A percentile compares a stretch with the other conserved stretches of the same genome.
These are phyloP conservation scores for sunflower (Helianthus annuus) DNA, from an alignment of 129 eudicot species.

Conservation along the genomic window DNA sequence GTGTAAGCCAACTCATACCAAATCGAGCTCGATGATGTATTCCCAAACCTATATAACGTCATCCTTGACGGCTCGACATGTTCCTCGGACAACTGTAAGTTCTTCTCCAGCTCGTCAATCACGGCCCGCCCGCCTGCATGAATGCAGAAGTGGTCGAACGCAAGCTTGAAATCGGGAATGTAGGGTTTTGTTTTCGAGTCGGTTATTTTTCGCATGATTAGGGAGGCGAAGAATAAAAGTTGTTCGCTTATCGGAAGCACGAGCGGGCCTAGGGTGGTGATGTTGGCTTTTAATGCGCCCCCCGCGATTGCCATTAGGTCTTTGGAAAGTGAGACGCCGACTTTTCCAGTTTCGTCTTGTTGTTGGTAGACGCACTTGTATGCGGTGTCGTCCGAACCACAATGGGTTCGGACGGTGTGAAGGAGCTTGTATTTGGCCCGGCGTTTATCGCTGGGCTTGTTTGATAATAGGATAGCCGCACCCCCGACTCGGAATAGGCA, in stretches of 20 bases:
- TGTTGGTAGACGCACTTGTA: constrained; percentile 44
- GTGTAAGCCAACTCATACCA: constrained; percentile 53
- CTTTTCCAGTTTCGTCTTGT: constrained; percentile 32
- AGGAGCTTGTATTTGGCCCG: constrained; percentile 45
- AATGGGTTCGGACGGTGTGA: constrained; percentile 49
- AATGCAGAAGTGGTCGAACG: constrained; percentile 57
- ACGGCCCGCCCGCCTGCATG: constrained; percentile 66
- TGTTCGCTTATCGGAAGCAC: constrained; percentile 62
- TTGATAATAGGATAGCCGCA: constrained; percentile 46
- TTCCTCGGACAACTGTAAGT: constrained; percentile 28
- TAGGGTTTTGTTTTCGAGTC: constrained; percentile 41
- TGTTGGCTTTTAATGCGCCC: constrained; percentile 43
- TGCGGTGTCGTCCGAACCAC: constrained; percentile 38
- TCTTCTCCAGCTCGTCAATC: constrained; percentile 58
- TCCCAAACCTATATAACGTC: constrained; percentile 59
- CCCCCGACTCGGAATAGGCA: constrained; percentile 55
- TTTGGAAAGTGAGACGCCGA: constrained; percentile 49
- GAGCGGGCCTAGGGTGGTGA: constrained; percentile 46
- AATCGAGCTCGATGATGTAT: constrained; percentile 58
- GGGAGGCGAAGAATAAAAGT: constrained; percentile 32
- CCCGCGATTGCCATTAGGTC: constrained; percentile 54
- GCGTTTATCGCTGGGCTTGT: constrained; percentile 20
- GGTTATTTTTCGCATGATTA: constrained; percentile 26
- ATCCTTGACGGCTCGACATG: constrained; percentile 63
- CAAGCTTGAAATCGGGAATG: constrained; percentile 58